A percentile compares a stretch with the other conserved stretches of the same genome.
Evolutionary conservation across 2,329 filamentous ascomycete species (phyloP).

Genomic region (Dichotomopilus funicola): DNA sequence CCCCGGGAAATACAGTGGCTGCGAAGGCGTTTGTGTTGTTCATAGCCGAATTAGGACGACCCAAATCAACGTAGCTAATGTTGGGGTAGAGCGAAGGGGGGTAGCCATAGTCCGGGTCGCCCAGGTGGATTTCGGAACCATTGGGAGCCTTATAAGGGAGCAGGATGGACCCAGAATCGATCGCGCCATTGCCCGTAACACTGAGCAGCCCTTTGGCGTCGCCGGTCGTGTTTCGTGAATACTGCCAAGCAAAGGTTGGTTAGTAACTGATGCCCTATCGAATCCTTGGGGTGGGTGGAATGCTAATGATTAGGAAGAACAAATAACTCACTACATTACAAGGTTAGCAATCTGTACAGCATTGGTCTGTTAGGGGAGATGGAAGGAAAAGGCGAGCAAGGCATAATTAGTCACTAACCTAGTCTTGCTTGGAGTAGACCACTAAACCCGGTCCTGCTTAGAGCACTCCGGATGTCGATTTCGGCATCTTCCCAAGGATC

Average conservation of each 20-base stretch:
- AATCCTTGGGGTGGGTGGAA: too few relatives aligned
- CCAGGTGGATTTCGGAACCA: slow-evolving; percentile 54
- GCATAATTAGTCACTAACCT: too few relatives aligned
- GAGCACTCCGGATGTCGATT: slow-evolving; percentile 64
- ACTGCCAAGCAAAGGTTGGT: slow-evolving; percentile 46
- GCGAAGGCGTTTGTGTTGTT: slow-evolving; percentile 37
- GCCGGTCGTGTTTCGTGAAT: slow-evolving; percentile 59
- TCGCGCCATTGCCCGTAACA: slow-evolving; percentile 48
- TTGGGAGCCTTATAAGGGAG: slow-evolving; percentile 57
- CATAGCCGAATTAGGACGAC: slow-evolving; percentile 34
- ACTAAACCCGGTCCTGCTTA: slow-evolving; percentile 52
- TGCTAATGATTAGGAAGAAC: too few relatives aligned
- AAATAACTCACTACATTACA: too few relatives aligned
- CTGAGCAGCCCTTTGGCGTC: slow-evolving; percentile 53
- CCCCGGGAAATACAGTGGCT: slow-evolving; percentile 44
- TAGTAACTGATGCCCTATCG: too few relatives aligned
- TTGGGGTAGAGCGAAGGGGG: slow-evolving; percentile 71
- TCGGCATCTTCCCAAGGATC: slow-evolving; percentile 49
- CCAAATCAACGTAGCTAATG: slow-evolving; percentile 55
- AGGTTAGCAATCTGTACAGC: too few relatives aligned
- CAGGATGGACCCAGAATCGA: slow-evolving; percentile 41
- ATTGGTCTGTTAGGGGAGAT: too few relatives aligned
- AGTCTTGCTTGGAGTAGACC: slow-evolving; percentile 54
- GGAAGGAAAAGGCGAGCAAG: too few relatives aligned
- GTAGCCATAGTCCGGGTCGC: slow-evolving; percentile 59